Percentiles rank a stretch among this genome's conserved stretches.
Conservation (phyloP, 2,329 filamentous ascomycete genomes). For the Arthrinium phaeospermum region DNA sequence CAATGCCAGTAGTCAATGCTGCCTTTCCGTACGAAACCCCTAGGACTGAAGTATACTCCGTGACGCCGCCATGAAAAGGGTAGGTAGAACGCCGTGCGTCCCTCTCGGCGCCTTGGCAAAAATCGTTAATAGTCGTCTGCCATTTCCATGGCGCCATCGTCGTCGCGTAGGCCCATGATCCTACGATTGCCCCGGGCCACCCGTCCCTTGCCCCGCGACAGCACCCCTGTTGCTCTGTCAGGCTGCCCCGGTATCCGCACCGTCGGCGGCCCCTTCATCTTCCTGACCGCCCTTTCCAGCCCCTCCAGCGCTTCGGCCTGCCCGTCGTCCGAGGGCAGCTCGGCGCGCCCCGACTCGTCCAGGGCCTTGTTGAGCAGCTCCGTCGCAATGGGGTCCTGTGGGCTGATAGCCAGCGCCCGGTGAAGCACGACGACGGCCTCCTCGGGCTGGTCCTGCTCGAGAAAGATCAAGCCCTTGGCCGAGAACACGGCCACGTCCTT, state of each 20-base stretch:
- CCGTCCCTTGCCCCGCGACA: constrained; percentile 20
- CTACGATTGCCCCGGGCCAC: constrained; percentile 13
- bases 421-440: constrained; percentile 85
- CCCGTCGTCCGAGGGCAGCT: constrained; percentile 30
- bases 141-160: constrained; percentile 23
- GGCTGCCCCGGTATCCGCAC: constrained; percentile 18
- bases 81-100: neutral
- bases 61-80: constrained; percentile 12
- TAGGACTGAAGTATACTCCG: neutral
- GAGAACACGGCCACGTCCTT: constrained; percentile 81
- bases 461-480: constrained; percentile 81
- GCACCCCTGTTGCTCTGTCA: neutral
- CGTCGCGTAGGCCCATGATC: constrained; percentile 22
- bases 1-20: neutral
- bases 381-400: constrained; percentile 81
- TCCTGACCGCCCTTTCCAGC: constrained; percentile 19
- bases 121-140: constrained; percentile 22
- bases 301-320: constrained; percentile 22
- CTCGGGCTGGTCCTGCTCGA: constrained; percentile 76
- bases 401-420: constrained; percentile 78
- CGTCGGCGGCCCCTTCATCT: constrained; percentile 16
- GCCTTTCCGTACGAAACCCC: constrained; percentile 12
- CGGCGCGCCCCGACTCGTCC: constrained; percentile 60
- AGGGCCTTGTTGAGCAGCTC: constrained; percentile 77
- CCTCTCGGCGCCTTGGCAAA: neutral